Base-by-base conservation (phyloP, 2,329 filamentous ascomycete genomes). In the Verruconis gallopava region DNA sequence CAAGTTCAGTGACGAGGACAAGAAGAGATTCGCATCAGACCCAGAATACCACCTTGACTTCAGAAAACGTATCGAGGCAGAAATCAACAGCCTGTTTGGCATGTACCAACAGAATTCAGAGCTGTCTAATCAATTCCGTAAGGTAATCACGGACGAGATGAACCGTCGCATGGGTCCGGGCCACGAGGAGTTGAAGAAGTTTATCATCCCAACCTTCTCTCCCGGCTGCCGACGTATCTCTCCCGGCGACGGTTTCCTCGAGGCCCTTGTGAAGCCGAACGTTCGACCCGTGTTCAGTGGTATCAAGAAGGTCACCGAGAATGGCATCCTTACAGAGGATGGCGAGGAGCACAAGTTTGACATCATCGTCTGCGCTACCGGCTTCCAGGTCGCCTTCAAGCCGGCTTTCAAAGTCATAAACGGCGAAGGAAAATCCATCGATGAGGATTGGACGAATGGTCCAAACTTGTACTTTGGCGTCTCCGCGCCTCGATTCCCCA, bases 401-500 rank as follows among this genome's bases (percentile, higher is more conserved):
- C 66, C 67, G 2, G 58, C 57, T 2, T 72, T 69, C 50, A 63
- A 59, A 3, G 54, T 69, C 11, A 51, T 61, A 6, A 36, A 35
- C 5, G 21, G 20, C 11, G 30, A 28, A 13, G 43, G 43, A 9
- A 37, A 37, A 13, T 28, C 43, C 3, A 14, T 45, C 14, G 14
- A 37, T 5, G 43, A 45, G 14, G 39, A 45, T 18, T 45, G 39
- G 40, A 21, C n/a, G 13, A 4, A 43, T 18, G 38, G 40, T n/a
- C 28, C 32, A 6, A 42, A 43, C 18, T n/a, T 42, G 0, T 85
- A 84, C 49, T 61, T 82, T 4, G 79, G 78, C 0, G 50, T 77
- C 1, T 71, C 73, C 0, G 72, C 75, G 0, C 77, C 79, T 0
- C 72, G 70, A 0, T 82, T 82, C 46, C 79, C 79, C 0, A 85